Conservation (phyloP, 768 basidiomycete genomes). For the Heimioporus sp. region DNA sequence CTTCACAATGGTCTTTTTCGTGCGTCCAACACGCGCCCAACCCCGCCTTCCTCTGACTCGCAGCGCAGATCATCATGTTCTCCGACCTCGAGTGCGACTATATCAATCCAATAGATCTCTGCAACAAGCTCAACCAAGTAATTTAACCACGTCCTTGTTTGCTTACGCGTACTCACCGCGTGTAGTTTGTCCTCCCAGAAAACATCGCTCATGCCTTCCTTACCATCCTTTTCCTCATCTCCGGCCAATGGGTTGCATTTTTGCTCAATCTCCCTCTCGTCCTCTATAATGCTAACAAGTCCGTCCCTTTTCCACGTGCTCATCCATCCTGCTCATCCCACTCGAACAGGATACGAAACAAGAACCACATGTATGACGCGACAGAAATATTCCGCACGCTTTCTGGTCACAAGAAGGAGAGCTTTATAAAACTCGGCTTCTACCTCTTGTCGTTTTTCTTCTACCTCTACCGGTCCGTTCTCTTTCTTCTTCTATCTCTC, state of each 20-base stretch:
- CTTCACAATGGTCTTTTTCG: conserved; percentile 99
- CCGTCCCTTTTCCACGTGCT: conserved; percentile 29
- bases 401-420: conserved; percentile 92
- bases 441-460: conserved; percentile 91
- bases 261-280: conserved; percentile 87
- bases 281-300: conserved; percentile 94
- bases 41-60: neutral
- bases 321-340: neutral
- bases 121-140: conserved; percentile 98
- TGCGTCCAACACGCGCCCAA: conserved; percentile 42
- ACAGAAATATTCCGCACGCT: conserved; percentile 98
- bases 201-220: conserved; percentile 94
- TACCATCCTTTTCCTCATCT: conserved; percentile 85
- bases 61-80: conserved; percentile 95
- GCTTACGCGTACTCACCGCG: too few species aligned
- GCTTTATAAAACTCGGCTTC: conserved; percentile 92
- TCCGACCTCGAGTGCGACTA: conserved; percentile 99
- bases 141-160: conserved; percentile 6
- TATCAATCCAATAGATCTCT: conserved; percentile 99
- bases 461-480: conserved; percentile 80
- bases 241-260: conserved; percentile 94
- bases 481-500: neutral
- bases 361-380: conserved; percentile 98
- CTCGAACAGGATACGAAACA: conserved; percentile 72
- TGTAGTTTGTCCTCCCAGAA: conserved; percentile 96